Base-by-base conservation (phyloP, 352 stramenopile genomes). In the Blastocystis sp. region DNA sequence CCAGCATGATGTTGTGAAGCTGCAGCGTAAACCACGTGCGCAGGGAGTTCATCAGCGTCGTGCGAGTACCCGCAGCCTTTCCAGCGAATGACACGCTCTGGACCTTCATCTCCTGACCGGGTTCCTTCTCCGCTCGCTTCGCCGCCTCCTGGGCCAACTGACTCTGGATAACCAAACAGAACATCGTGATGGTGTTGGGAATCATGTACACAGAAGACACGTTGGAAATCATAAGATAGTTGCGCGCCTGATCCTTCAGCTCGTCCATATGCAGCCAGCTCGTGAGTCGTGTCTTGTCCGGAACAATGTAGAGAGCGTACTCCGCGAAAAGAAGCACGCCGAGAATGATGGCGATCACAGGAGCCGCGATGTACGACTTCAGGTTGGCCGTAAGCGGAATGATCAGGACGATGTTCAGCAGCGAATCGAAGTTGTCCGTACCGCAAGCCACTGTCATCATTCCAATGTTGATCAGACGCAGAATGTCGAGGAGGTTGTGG, bases 161-260 rank as follows among this genome's bases (percentile, higher is more conserved):
- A 29, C 44, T 18, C 53, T 81, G 69, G 42, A 81, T 64, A 14
- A 81, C 51, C 18, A 48, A 64, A 29, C 69, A 81, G 48, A 81
- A 54, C 44, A 81, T 59, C 0, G 69, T 81, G 27, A 81, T 64
- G 0, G 69, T 81, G 32, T 81, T 81, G 36, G 69, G 69, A 61
- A 81, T 81, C 69, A 81, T 81, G 36, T 81, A 81, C 16, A 81
- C 69, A 42, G 69, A 81, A n/a, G 69, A 81, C 27, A 81, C 63
- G 29, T 81, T 81, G 24, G 69, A 40, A 44, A 81, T 81, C 69
- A 81, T 81, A 40, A 81, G 40, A 44, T 81, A 81, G 53, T 81
- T 81, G 24, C 49, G 32, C 44, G 32, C 46, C 53, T 81, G 69
- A 38, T 21, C 48, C 49, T 64, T 16, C 4, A 81, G 14, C 14